Base-by-base conservation (phyloP, 1,284 basidiomycete genomes). In the Naganishia sp. region DNA sequence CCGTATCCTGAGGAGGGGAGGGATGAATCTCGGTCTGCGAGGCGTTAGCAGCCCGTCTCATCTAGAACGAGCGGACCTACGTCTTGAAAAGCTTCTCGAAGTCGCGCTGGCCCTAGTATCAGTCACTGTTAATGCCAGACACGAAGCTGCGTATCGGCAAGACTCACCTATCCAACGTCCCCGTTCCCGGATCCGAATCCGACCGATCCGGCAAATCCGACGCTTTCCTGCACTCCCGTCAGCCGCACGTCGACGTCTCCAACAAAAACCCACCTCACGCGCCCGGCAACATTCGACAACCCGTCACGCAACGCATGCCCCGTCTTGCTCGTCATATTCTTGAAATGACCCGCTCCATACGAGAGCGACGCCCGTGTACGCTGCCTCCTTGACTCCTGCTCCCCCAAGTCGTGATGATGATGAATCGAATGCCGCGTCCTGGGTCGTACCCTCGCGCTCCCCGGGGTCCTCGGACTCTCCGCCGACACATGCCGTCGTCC, bases 291-390 rank as follows among this genome's bases (percentile, higher is more conserved):
- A 52, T 50, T 61, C 36, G 57, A 61, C 16, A 61, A 33, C 6
- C 57, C 57, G 52, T 61, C 57, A 11, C 57, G 57, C 36, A 61
- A 28, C 33, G 48, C 57, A 61, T 50, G 46, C 6, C 57, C 57
- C 36, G 57, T 61, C 36, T 61, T 61, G 48, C 57, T 61, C 11
- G 57, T 61, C 57, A 61, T 61, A 18, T 18, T 50, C 18, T 28
- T 50, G 33, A 61, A 23, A n/a, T 61, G 57, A 11, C 57, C 57
- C 9, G 57, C 57, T 9, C 57, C 57, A 18, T 50, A 48, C 3
- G 57, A 50, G 16, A 61, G 25, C 33, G 57, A 61, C 11, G 57
- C 48, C 21, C 39, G 49, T 2, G 57, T 61, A 2, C 48, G 15
- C 39, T 52, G 57, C n/a, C 57, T 28, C 15, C 57, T 21, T 7